These are phyloP conservation scores for Ceratobasidium sp. DNA, from an alignment of 1,284 basidiomycete genomes.

Conservation along the genomic window DNA sequence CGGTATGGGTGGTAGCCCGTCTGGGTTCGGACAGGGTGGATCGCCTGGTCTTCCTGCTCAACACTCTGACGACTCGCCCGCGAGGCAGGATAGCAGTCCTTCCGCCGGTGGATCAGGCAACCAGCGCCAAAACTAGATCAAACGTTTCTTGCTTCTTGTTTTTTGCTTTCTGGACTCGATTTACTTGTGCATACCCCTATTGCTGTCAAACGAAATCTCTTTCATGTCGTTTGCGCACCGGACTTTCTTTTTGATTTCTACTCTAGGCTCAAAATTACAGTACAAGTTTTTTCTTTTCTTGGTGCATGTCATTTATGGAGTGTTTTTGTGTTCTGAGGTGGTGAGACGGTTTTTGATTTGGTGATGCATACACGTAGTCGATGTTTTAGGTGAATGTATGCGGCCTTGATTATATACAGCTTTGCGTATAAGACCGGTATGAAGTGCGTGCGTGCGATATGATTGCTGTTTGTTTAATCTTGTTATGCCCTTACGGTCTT, in stretches of 20 bases:
- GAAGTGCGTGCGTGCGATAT: background rate
- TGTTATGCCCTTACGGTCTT: too few species aligned
- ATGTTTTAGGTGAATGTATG: conserved; percentile 2
- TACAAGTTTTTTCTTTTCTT: conserved; percentile 18
- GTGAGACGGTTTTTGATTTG: background rate
- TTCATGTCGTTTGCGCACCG: conserved; percentile 5
- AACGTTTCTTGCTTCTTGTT: background rate
- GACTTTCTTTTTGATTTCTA: background rate
- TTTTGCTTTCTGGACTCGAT: conserved; percentile 19
- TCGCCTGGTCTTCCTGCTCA: conserved; percentile 14
- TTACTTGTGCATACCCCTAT: conserved; percentile 24
- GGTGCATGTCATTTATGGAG: conserved; percentile 20
- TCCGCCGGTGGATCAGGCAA: conserved; percentile 32
- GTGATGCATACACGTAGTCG: conserved; percentile 16
- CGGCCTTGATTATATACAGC: background rate
- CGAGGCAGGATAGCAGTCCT: conserved; percentile 25
- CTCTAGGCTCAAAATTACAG: conserved; percentile 27
- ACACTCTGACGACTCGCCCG: conserved; percentile 9
- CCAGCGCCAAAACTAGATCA: conserved; percentile 8
- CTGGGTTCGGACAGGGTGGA: conserved; percentile 23
- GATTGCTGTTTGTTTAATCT: background rate
- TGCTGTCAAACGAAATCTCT: conserved; percentile 1
- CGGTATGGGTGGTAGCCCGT: conserved; percentile 32
- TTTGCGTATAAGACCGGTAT: background rate
- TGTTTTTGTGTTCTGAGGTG: background rate